Conservation (phyloP, 176 grass and related monocot genomes). For the Cymbopogon citratus region DNA sequence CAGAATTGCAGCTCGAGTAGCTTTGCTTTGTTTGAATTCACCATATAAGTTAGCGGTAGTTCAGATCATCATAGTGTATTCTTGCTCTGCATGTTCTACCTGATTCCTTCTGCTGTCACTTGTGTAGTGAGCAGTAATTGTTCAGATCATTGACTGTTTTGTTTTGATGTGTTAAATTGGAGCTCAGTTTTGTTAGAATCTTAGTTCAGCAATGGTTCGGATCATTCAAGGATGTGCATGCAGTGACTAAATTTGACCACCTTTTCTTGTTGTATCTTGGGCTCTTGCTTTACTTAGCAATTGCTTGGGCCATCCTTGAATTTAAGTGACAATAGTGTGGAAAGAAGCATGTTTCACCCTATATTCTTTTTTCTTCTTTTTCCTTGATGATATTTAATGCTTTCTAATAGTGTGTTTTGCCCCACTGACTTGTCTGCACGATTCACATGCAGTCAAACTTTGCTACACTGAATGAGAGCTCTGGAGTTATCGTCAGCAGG, state of each 20-base stretch:
- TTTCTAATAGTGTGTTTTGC: background rate
- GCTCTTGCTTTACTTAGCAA: background rate
- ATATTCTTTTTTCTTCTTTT: background rate
- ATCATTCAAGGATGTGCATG: background rate
- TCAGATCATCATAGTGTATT: slow-evolving; percentile 2
- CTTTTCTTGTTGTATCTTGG: background rate
- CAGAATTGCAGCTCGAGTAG: background rate
- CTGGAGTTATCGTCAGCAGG: slow-evolving; percentile 59
- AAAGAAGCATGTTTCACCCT: background rate
- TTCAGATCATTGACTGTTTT: background rate
- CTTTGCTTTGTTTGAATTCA: background rate
- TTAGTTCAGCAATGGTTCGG: background rate
- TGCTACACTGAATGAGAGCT: slow-evolving; percentile 83
- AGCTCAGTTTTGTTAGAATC: background rate
- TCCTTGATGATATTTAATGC: background rate
- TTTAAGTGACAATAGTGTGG: background rate
- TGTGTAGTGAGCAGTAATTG: background rate
- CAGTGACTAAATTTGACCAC: background rate
- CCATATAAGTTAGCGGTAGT: background rate
- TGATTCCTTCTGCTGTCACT: background rate
- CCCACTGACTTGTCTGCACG: background rate
- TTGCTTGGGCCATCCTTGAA: background rate
- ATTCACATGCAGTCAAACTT: slow-evolving; percentile 68
- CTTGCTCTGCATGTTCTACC: background rate
- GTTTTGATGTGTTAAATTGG: background rate